A percentile compares a stretch with the other conserved stretches of the same genome.
phyloP scores from a whole-genome alignment of 257 asterid genomes.

The Solanum microdontum region DNA sequence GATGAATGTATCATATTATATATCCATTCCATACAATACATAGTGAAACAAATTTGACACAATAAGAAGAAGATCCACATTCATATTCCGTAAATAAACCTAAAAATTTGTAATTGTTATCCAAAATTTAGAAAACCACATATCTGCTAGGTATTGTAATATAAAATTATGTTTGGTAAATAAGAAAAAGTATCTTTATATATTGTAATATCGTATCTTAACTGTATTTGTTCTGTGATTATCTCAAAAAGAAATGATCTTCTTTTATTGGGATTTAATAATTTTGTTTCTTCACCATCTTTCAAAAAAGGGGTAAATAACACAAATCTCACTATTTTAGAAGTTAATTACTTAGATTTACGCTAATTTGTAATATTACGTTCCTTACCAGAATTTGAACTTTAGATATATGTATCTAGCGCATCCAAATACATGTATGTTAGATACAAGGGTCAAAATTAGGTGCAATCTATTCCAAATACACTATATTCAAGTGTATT shows the following conservation, averaged over 20 bases:
- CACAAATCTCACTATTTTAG: neutral
- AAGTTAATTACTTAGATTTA: too few relatives aligned
- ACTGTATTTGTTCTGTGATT: neutral
- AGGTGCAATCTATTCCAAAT: neutral
- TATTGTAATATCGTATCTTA: neutral
- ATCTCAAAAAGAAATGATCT: neutral
- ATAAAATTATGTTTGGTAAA: neutral
- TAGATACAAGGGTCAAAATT: too few relatives aligned
- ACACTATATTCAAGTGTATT: too few relatives aligned
- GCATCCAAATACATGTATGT: neutral
- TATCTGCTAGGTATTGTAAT: neutral
- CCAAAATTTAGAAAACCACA: neutral
- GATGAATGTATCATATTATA: neutral
- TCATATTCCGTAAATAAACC: neutral
- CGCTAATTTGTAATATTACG: too few relatives aligned
- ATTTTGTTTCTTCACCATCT: neutral
- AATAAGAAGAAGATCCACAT: neutral
- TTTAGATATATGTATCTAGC: too few relatives aligned
- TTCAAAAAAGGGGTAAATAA: neutral
- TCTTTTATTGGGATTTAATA: neutral
- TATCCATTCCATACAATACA: neutral
- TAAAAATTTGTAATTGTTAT: neutral
- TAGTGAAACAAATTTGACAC: neutral
- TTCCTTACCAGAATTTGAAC: too few relatives aligned
- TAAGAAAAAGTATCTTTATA: too few relatives aligned